phyloP scores from a whole-genome alignment of 2,329 filamentous ascomycete genomes.

The Arthrinium phaeospermum region DNA sequence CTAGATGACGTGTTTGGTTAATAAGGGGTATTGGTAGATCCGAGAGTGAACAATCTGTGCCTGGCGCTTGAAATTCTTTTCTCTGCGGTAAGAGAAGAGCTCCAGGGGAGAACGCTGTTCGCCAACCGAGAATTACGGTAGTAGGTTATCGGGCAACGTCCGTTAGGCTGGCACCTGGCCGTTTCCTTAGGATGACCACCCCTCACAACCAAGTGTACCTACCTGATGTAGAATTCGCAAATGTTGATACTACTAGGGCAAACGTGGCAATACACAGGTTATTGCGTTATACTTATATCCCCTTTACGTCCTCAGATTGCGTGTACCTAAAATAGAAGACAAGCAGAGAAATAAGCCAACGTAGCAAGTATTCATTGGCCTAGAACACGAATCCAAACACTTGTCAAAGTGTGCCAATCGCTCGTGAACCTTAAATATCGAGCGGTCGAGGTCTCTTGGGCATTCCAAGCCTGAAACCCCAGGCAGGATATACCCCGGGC shows the following conservation, averaged over 20 bases:
- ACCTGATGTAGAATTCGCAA: too few relatives aligned
- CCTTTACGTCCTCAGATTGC: too few relatives aligned
- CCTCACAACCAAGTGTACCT: not conserved
- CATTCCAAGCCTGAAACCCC: not conserved
- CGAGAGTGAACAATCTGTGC: not conserved
- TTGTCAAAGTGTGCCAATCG: not conserved
- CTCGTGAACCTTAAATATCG: not conserved
- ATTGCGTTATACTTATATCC: too few relatives aligned
- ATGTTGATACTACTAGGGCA: too few relatives aligned
- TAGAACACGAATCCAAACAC: not conserved
- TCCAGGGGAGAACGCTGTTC: slow-evolving; percentile 1
- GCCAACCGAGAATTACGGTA: not conserved
- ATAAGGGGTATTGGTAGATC: not conserved
- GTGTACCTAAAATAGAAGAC: too few relatives aligned
- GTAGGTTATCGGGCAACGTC: not conserved
- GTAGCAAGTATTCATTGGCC: too few relatives aligned
- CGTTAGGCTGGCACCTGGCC: not conserved
- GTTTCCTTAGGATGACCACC: not conserved
- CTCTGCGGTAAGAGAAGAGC: not conserved
- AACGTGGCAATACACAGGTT: too few relatives aligned
- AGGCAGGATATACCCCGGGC: not conserved
- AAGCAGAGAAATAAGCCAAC: too few relatives aligned
- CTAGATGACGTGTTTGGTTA: not conserved
- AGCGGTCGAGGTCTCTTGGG: not conserved
- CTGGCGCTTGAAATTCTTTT: not conserved